Evolutionary conservation across 257 asterid species (phyloP), one percentile per base, ranked within the genome.

Genomic region (Cinchona pubescens): DNA sequence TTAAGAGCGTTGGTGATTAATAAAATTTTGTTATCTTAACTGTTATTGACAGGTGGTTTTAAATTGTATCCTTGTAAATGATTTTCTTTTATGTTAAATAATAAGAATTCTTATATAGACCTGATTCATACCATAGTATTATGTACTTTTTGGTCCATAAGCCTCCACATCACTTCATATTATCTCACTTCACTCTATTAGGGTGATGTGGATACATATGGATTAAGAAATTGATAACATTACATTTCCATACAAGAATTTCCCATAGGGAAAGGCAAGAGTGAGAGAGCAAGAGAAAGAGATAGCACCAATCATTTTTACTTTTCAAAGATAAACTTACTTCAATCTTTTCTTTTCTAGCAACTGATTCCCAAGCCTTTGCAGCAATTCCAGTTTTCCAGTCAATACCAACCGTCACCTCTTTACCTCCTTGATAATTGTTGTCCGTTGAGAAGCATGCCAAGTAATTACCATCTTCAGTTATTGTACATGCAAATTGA

Each of bases 321-420:
- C n/a, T n/a, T n/a, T n/a, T n/a, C n/a, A 18, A 29, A 35, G 49
- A 69, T 61, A 51, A 64, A 75, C 83, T 75, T 83, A 85, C 99
- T 85, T 92, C 89, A 18, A 94, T 86, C 73, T 92, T 88, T 67
- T 94, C 97, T 87, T 94, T 94, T 86, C 60, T 88, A 30, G 99
- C 97, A 79, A 94, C 92, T 4, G 96, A 82, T 13, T 89, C 93
- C 95, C 94, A 94, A 80, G 92, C 97, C 83, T 92, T 90, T 0
- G 96, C 80, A 56, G 91, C 88, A 69, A 94, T 82, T 58, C 98
- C 97, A 8, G 79, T 88, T 85, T 80, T 90, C 96, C 97, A 92
- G 77, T 94, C 97, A 51, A 94, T 74, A 67, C 96, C 91, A 77
- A 94, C 83, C 7, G 89, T 85, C 68, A 85, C 88, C 68, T 71